A percentile compares a stretch with the other conserved stretches of the same genome.
Evolutionary conservation across 169 alveolate genomes (phyloP).

Genomic region (Cryptosporidium sp.): DNA sequence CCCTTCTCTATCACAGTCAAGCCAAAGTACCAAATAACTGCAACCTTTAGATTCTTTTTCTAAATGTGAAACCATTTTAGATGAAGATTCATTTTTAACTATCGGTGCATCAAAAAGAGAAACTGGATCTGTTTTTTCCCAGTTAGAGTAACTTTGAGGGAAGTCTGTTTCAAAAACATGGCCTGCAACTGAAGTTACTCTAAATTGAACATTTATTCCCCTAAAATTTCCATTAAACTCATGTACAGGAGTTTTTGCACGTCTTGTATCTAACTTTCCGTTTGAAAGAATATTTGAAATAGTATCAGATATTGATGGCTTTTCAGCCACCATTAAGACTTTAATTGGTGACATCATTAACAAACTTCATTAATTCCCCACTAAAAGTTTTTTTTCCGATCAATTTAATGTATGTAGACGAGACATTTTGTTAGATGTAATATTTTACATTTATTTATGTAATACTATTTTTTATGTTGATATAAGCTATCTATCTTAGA

Average conservation of each 20-base stretch:
- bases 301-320: conserved; percentile 98
- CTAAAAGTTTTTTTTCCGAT: neutral
- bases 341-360: conserved; percentile 4
- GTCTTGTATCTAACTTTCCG: conserved; percentile 81
- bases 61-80: conserved; percentile 88
- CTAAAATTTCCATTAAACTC: conserved; percentile 87
- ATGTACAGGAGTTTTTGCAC: conserved; percentile 86
- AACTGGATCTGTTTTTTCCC: conserved; percentile 94
- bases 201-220: conserved; percentile 83
- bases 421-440: conserved; percentile 19
- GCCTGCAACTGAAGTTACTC: conserved; percentile 93
- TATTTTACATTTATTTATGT: neutral
- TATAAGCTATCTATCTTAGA: conserved; percentile 98
- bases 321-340: conserved; percentile 99
- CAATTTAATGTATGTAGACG: conserved; percentile 38
- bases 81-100: conserved; percentile 83
- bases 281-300: conserved; percentile 93
- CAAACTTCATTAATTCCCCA: conserved; percentile 3
- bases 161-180: conserved; percentile 97
- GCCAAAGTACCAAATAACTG: conserved; percentile 95
- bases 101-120: conserved; percentile 95
- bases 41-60: conserved; percentile 90
- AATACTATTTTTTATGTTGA: conserved; percentile 93
- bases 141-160: conserved; percentile 91
- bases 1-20: conserved; percentile 99